Base-by-base conservation (phyloP, 495 filamentous ascomycete species). In the Chaetomium cochliodes region DNA sequence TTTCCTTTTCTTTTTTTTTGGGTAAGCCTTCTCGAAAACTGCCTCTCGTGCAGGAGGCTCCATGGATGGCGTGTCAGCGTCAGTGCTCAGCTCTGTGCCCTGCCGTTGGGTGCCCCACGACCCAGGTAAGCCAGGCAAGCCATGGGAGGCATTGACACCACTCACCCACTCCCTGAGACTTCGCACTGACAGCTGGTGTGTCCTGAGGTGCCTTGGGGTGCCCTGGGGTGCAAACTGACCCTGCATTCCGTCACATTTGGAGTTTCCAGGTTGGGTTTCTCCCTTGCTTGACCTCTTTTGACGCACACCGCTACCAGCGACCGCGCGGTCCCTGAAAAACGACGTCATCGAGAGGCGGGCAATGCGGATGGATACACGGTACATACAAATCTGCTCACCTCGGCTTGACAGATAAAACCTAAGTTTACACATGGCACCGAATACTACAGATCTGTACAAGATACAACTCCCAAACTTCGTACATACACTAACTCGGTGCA, bases 11-110 rank as follows among this genome's bases (percentile, higher is more conserved):
- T 37, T 37, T 11, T 37, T 12, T 37, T 12, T 37, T 37, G 33
- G 28, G 28, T 12, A 37, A 37, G 53, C 18, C 53, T 41, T 37
- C 53, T 56, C 53, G 53, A 56, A 56, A 56, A 37, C 30, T 41
- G n/a, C 33, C 16, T 16, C 41, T 44, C 13, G 39, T 30, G 39
- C 39, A 41, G 13, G 41, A 37, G 18, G 41, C 1, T 4, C 3
- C 41, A 16, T 16, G 2, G 2, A 18, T 16, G 41, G 13, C 15
- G 41, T 44, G 13, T 18, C 41, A 44, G 41, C 11, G 33, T 12
- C 28, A 5, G 5, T 46, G 42, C 44, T 9, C 44, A 22, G 44
- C 44, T 47, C 44, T n/a, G 44, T 47, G 44, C 49, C 33, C 33
- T 37, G 33, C 9, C 49, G 49, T 52, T 52, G 49, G 22, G 49